Evolutionary conservation across 164 flowering plant genomes (phyloP).

Genomic region (Macadamia tetraphylla): DNA sequence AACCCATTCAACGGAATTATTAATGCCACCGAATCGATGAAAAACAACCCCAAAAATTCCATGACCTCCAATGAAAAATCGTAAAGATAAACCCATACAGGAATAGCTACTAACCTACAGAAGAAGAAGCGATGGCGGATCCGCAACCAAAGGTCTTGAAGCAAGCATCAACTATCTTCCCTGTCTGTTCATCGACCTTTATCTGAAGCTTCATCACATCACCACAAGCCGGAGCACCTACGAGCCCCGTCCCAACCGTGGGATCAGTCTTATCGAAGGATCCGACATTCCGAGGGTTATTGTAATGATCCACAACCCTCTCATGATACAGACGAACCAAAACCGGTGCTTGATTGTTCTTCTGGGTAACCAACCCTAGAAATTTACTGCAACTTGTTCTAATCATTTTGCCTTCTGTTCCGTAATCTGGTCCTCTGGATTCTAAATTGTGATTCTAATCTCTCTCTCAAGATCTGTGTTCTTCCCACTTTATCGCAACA

Average conservation of each 20-base stretch:
- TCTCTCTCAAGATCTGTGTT: too few relatives aligned
- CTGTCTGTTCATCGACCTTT: constrained; percentile 69
- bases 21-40: too few relatives aligned
- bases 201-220: constrained; percentile 99
- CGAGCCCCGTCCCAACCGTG: constrained; percentile 86
- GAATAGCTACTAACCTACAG: constrained; percentile 39
- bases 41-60: too few relatives aligned
- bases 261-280: constrained; percentile 95
- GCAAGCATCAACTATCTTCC: constrained; percentile 82
- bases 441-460: too few relatives aligned
- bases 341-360: background rate
- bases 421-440: too few relatives aligned
- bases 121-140: constrained; percentile 68
- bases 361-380: constrained; percentile 24
- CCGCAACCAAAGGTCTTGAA: constrained; percentile 89
- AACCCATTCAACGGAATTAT: too few relatives aligned
- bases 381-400: constrained; percentile 16
- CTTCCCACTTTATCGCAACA: too few relatives aligned
- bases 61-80: too few relatives aligned
- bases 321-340: constrained; percentile 70
- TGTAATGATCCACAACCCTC: constrained; percentile 92
- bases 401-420: constrained; percentile 23
- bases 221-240: constrained; percentile 99
- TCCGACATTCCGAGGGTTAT: constrained; percentile 94
- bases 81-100: too few relatives aligned